Evolutionary conservation across 1,284 basidiomycete genomes (phyloP), one percentile per base, ranked within the genome.

Genomic region (Schizophyllum amplum): DNA sequence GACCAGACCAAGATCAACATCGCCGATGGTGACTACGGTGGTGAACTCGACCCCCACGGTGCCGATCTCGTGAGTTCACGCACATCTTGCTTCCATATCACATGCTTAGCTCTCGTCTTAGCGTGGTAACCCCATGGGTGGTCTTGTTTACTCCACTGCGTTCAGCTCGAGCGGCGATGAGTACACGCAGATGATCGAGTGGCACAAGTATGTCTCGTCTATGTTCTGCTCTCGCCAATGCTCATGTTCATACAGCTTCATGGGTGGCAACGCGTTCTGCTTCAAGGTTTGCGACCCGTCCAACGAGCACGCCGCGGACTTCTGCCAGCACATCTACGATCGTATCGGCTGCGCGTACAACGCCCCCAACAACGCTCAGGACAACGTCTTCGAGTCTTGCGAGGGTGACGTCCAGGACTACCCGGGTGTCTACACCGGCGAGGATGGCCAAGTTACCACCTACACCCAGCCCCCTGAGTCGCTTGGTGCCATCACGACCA

Each of bases 281-380:
- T 61, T 81, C 55, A 83, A 83, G 62, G n/a, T n/a, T 0, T 90
- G 87, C 67, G 83, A 88, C 62, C 84, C 83, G 1, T 65, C 72
- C 21, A 71, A 73, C 24, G 65, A 75, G n/a, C 75, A 81, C 58
- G 78, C 76, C 9, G 72, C 74, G 1, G 65, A 73, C 47, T 77
- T 71, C 63, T 90, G 86, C 73, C 72, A 84, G 62, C 81, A 87
- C 70, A 75, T 79, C 55, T 81, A 73, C 59, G 87, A 90, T 64
- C 80, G 83, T 58, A 80, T 87, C 56, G 87, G 87, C 0, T 90
- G 87, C 64, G 67, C 64, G 9, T 87, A 82, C 72, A 90, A 90
- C 64, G 81, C 77, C 1, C 86, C 86, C 17, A 83, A 80, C 61
- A 72, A 75, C 46, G 84, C 82, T 25, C 67, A 72, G 52, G 73